phyloP scores from a whole-genome alignment of 805 yeast genomes.

The Metschnikowia reukaufii region DNA sequence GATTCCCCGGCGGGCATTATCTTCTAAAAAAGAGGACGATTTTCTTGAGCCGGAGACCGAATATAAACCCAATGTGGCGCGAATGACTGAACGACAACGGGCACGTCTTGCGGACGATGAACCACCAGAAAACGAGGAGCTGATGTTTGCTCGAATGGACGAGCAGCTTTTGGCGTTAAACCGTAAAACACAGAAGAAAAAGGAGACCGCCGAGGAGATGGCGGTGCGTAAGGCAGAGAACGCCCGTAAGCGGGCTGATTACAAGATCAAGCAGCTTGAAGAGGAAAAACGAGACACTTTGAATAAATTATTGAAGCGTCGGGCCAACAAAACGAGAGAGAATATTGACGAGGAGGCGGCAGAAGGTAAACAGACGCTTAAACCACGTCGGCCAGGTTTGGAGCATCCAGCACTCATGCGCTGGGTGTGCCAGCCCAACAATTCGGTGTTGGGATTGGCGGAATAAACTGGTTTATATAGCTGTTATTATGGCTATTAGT shows the following conservation, averaged over 20 bases:
- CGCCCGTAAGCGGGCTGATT: slow-evolving; percentile 84
- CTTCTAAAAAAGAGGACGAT: slow-evolving; percentile 10
- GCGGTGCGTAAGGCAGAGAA: slow-evolving; percentile 80
- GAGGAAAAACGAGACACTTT: slow-evolving; percentile 92
- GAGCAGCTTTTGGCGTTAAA: slow-evolving; percentile 24
- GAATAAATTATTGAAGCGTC: slow-evolving; percentile 77
- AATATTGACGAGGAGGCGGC: slow-evolving; percentile 29
- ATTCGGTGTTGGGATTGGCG: slow-evolving; percentile 11
- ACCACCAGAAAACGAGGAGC: slow-evolving; percentile 18
- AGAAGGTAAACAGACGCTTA: slow-evolving; percentile 20
- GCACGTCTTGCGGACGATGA: slow-evolving; percentile 43
- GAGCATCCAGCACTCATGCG: slow-evolving; percentile 47
- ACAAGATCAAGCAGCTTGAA: slow-evolving; percentile 77
- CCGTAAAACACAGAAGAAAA: slow-evolving; percentile 48
- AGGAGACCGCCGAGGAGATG: slow-evolving; percentile 79
- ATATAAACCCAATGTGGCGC: slow-evolving; percentile 46
- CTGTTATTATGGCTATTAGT: too few relatives aligned
- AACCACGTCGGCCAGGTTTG: slow-evolving; percentile 44
- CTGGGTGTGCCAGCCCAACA: slow-evolving; percentile 34
- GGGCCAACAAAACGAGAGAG: slow-evolving; percentile 71
- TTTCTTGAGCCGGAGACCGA: slow-evolving; percentile 45
- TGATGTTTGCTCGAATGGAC: slow-evolving; percentile 32
- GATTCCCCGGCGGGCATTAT: slow-evolving; percentile 11
- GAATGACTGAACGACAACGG: slow-evolving; percentile 59
- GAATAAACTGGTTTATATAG: background rate